A percentile compares a stretch with the other conserved stretches of the same genome.
Evolutionary conservation across 306 rosid species (phyloP).

Genomic region (Datisca glomerata): DNA sequence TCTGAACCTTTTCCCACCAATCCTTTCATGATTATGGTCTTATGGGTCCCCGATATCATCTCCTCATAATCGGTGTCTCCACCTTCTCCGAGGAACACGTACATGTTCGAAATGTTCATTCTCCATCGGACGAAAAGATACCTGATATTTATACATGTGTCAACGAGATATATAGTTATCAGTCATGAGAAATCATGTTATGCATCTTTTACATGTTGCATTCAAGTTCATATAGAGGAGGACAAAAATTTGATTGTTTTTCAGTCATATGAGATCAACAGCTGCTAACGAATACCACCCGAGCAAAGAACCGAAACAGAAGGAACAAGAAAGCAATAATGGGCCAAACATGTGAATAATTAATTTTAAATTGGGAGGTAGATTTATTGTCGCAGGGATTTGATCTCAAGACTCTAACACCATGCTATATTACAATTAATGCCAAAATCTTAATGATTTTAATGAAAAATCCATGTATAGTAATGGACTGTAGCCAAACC

Average conservation of each 20-base stretch:
- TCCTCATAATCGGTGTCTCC: conserved; percentile 87
- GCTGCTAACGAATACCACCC: no score
- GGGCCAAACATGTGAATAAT: background rate
- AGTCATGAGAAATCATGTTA: background rate
- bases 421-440: background rate
- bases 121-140: conserved; percentile 88
- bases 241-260: no score
- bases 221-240: no score
- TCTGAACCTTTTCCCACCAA: conserved; percentile 44
- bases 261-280: no score
- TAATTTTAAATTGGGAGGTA: background rate
- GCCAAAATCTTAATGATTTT: background rate
- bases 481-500: conserved; percentile 20
- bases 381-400: background rate
- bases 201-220: no score
- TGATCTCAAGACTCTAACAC: background rate
- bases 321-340: no score
- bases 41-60: conserved; percentile 81
- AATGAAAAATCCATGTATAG: background rate
- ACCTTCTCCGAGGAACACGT: conserved; percentile 63
- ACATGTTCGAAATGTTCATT: conserved; percentile 73
- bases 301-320: no score
- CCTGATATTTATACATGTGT: conserved; percentile 31
- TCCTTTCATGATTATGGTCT: conserved; percentile 64
- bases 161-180: background rate